A percentile compares a stretch with the other conserved stretches of the same genome.
phyloP scores from a whole-genome alignment of 208 protist species.

The Acanthamoeba castellanii region DNA sequence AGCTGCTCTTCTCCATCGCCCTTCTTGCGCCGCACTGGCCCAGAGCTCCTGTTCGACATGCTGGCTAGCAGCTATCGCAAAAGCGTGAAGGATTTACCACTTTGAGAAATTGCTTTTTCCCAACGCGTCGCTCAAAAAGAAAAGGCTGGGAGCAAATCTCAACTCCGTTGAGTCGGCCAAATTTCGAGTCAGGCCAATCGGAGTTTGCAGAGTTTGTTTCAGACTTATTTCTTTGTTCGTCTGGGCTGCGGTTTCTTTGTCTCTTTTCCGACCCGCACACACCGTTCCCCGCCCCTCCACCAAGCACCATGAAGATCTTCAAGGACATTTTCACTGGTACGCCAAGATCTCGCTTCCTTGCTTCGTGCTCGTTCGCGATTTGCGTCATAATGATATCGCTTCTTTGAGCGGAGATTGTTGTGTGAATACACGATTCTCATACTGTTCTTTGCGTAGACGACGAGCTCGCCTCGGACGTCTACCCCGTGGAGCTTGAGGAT shows the following conservation, averaged over 20 bases:
- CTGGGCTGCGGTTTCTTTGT: constrained; percentile 15
- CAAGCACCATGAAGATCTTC: constrained; percentile 63
- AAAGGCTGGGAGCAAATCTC: background rate
- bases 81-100: too few species aligned
- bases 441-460: constrained; percentile 49
- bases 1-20: background rate
- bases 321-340: constrained; percentile 76
- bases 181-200: background rate
- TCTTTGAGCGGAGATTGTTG: background rate
- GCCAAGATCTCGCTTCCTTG: too few species aligned
- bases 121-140: too few species aligned
- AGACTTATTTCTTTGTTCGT: constrained; percentile 45
- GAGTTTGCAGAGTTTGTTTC: background rate
- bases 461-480: constrained; percentile 82
- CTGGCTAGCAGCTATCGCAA: too few species aligned
- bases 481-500: constrained; percentile 40
- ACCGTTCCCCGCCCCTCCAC: background rate
- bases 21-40: background rate
- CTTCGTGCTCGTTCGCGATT: background rate
- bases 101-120: too few species aligned
- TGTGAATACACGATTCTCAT: background rate
- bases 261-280: constrained; percentile 3
- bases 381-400: background rate
- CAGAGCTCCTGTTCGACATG: background rate
- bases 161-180: background rate